These are phyloP conservation scores for Hypoxylon rubiginosum DNA, from an alignment of 2,329 filamentous ascomycete species.

Conservation along the genomic window DNA sequence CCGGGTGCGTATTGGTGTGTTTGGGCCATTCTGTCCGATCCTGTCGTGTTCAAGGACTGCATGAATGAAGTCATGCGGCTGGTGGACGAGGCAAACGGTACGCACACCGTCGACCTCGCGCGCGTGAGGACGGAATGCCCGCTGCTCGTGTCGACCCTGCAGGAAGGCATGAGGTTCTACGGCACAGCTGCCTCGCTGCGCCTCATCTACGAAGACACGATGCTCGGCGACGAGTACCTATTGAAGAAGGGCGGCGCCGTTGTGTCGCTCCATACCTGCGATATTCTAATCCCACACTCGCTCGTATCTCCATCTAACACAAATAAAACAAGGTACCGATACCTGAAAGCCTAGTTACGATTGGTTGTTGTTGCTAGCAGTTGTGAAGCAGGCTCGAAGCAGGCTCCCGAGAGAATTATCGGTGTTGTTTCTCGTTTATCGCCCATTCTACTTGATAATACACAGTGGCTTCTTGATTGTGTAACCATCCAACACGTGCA, in stretches of 20 bases:
- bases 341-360: no score
- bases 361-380: no score
- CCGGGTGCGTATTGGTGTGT: slow-evolving; percentile 30
- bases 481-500: no score
- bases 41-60: slow-evolving; percentile 25
- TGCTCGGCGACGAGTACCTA: slow-evolving; percentile 33
- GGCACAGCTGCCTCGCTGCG: slow-evolving; percentile 25
- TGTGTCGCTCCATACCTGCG: no score
- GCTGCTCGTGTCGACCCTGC: slow-evolving; percentile 37
- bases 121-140: slow-evolving; percentile 31
- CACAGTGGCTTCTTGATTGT: no score
- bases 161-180: slow-evolving; percentile 39
- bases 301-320: no score
- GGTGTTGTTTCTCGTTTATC: no score
- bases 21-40: slow-evolving; percentile 26
- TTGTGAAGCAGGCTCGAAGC: no score
- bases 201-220: slow-evolving; percentile 34
- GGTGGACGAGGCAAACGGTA: slow-evolving; percentile 15
- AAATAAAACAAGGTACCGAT: no score
- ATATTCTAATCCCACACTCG: no score
- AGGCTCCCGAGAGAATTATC: no score
- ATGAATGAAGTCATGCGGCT: slow-evolving; percentile 11
- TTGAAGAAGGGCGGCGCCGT: slow-evolving; percentile 38
- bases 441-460: no score
- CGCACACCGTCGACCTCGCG: slow-evolving; percentile 23